These are phyloP conservation scores for Rhodotorula mucilaginosa DNA, from an alignment of 1,284 basidiomycete species.

Conservation along the genomic window DNA sequence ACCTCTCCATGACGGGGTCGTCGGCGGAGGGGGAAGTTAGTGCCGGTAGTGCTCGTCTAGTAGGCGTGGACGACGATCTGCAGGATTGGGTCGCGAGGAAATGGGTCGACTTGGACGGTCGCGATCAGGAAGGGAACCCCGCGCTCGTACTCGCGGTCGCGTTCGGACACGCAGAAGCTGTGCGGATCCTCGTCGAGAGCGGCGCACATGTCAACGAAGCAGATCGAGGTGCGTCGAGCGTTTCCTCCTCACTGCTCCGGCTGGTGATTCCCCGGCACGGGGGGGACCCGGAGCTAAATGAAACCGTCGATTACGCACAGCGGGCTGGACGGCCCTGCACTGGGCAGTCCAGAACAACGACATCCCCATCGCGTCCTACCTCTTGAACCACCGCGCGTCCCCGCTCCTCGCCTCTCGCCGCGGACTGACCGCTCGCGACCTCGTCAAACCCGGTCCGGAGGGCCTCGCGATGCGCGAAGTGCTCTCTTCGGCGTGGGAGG, in stretches of 20 bases:
- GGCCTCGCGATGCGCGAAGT: constrained; percentile 71
- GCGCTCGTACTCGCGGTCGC: constrained; percentile 41
- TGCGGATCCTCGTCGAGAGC: constrained; percentile 74
- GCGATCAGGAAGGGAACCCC: constrained; percentile 42
- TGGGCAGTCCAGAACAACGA: constrained; percentile 85
- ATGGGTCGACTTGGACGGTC: constrained; percentile 41
- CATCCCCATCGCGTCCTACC: constrained; percentile 82
- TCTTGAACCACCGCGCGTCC: constrained; percentile 87
- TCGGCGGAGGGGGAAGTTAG: neutral
- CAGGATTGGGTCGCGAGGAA: constrained; percentile 30
- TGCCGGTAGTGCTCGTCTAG: neutral
- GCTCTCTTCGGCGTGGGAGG: constrained; percentile 61
- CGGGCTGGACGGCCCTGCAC: constrained; percentile 93
- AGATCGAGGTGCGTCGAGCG: constrained; percentile 61
- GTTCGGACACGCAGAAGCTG: constrained; percentile 66
- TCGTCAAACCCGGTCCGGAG: constrained; percentile 48
- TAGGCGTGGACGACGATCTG: constrained; percentile 3
- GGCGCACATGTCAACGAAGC: constrained; percentile 63
- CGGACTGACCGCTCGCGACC: constrained; percentile 77
- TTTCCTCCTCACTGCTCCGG: no score
- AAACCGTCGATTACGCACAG: constrained; percentile 50
- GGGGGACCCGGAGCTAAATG: neutral
- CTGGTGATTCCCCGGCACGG: constrained; percentile 3
- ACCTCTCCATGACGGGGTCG: neutral
- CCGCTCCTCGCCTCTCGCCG: constrained; percentile 70